Percentiles rank a stretch among this genome's conserved stretches.
These are phyloP conservation scores for Suhomyces atakaporum DNA, from an alignment of 1,139 yeast genomes.

Conservation along the genomic window DNA sequence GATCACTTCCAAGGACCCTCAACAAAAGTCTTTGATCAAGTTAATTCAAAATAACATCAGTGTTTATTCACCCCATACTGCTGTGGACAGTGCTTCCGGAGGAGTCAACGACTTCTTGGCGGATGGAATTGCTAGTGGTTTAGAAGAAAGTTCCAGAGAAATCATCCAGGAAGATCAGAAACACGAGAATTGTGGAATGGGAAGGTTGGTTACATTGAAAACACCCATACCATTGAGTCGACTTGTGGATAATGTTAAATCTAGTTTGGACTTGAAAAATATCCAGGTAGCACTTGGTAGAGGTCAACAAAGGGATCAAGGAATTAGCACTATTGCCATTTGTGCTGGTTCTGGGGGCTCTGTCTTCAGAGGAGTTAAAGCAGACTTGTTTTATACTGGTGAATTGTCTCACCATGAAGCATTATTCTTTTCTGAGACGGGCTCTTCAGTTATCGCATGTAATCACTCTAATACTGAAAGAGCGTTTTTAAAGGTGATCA, in stretches of 20 bases:
- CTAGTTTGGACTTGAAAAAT: constrained; percentile 49
- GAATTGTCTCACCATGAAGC: constrained; percentile 94
- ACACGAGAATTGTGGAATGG: constrained; percentile 71
- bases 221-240: constrained; percentile 44
- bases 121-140: constrained; percentile 51
- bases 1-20: constrained; percentile 70
- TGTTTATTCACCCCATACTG: constrained; percentile 95
- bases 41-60: constrained; percentile 75
- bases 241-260: constrained; percentile 58
- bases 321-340: constrained; percentile 63
- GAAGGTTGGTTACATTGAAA: constrained; percentile 62
- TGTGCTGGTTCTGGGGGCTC: constrained; percentile 96
- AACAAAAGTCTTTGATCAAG: constrained; percentile 72
- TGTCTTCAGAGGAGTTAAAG: constrained; percentile 61
- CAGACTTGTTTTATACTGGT: constrained; percentile 86
- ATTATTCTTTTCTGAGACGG: constrained; percentile 68
- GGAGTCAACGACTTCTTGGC: constrained; percentile 95
- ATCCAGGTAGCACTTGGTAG: constrained; percentile 65
- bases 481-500: constrained; percentile 64
- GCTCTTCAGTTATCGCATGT: constrained; percentile 71
- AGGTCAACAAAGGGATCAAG: constrained; percentile 26
- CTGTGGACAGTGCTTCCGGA: constrained; percentile 86
- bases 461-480: constrained; percentile 94
- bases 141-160: constrained; percentile 23
- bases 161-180: constrained; percentile 32